Conservation (phyloP, 371 early-diverging fungal genomes). For the Saksenaea vasiformis region DNA sequence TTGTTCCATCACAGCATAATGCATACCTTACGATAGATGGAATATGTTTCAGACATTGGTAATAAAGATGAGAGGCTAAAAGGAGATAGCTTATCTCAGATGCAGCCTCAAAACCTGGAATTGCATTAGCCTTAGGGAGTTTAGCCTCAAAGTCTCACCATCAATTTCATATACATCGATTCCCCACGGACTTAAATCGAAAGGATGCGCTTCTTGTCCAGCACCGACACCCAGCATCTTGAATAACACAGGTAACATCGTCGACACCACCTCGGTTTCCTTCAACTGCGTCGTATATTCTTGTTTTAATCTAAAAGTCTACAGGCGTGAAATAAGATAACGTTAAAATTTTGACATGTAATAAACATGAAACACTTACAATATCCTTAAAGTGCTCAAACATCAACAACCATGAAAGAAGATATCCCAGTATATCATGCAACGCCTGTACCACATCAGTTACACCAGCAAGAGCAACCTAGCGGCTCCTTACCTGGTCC, state of each 20-base stretch:
- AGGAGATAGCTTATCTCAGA: constrained; percentile 65
- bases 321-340: constrained; percentile 6
- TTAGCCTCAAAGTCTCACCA: constrained; percentile 32
- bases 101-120: constrained; percentile 50
- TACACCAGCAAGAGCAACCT: not conserved
- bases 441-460: constrained; percentile 11
- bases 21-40: constrained; percentile 71
- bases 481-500: constrained; percentile 16
- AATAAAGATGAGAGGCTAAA: constrained; percentile 76
- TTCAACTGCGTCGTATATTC: constrained; percentile 66
- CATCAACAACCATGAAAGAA: constrained; percentile 74
- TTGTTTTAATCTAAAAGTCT: constrained; percentile 80
- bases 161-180: constrained; percentile 64
- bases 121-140: not conserved
- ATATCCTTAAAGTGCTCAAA: constrained; percentile 82
- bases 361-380: constrained; percentile 45
- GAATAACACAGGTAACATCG: constrained; percentile 65
- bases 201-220: constrained; percentile 46
- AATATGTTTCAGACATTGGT: constrained; percentile 58
- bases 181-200: constrained; percentile 77
- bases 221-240: constrained; percentile 64
- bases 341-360: not conserved
- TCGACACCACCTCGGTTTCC: constrained; percentile 49
- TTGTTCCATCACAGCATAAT: not conserved
- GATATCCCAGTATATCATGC: constrained; percentile 60